These are phyloP conservation scores for Sarocladium oryzae DNA, from an alignment of 2,329 filamentous ascomycete genomes.

Conservation along the genomic window DNA sequence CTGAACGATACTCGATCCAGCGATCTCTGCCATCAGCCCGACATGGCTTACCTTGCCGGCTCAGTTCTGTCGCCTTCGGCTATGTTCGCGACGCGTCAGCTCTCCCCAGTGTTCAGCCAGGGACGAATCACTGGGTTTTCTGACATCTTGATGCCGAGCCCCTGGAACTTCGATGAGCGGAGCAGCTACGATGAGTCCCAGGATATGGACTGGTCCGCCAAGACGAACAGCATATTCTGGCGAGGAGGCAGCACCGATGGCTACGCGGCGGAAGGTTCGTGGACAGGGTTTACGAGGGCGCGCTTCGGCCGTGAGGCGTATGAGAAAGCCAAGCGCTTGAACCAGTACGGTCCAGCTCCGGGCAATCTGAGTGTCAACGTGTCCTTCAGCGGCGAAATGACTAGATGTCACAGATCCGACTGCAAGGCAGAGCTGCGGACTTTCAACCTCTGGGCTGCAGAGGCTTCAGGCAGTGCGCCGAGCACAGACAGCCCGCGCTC, in stretches of 20 bases:
- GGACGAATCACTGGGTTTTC: slow-evolving; percentile 47
- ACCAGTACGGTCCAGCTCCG: neutral
- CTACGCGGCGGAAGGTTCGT: slow-evolving; percentile 25
- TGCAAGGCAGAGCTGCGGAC: slow-evolving; percentile 30
- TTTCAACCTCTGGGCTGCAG: slow-evolving; percentile 31
- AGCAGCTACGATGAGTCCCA: slow-evolving; percentile 44
- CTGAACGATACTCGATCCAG: slow-evolving; percentile 48
- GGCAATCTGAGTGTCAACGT: slow-evolving; percentile 22
- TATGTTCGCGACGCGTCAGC: slow-evolving; percentile 40
- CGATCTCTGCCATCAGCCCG: slow-evolving; percentile 44
- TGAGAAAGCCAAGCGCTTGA: slow-evolving; percentile 23
- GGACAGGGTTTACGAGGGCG: slow-evolving; percentile 62
- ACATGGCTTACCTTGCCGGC: slow-evolving; percentile 43
- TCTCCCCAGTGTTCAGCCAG: slow-evolving; percentile 51
- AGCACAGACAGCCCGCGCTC: neutral
- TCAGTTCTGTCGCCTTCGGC: slow-evolving; percentile 44
- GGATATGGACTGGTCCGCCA: slow-evolving; percentile 40
- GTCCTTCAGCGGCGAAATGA: slow-evolving; percentile 36
- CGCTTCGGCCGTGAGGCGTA: slow-evolving; percentile 55
- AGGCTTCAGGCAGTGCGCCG: neutral
- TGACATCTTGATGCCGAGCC: slow-evolving; percentile 47
- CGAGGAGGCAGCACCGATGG: slow-evolving; percentile 54
- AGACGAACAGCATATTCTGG: slow-evolving; percentile 46
- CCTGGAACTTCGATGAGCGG: slow-evolving; percentile 50
- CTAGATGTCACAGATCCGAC: slow-evolving; percentile 34